Evolutionary conservation across 2,329 filamentous ascomycete species (phyloP).

Genomic region (Niveomyces coronatus): DNA sequence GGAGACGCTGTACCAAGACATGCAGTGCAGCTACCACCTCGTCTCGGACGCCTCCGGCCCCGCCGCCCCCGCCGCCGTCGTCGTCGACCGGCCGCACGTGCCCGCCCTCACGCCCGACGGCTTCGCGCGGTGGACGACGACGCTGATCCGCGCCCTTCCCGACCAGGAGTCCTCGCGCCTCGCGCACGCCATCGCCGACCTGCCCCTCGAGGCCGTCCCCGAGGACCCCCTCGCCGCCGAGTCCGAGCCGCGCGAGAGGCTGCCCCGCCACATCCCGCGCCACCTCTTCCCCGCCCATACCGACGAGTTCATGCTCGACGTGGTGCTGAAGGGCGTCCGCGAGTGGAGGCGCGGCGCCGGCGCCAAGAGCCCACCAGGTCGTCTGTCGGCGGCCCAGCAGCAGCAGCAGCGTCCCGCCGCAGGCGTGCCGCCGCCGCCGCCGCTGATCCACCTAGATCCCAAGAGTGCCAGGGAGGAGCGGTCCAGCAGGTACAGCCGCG

Average conservation of each 20-base stretch:
- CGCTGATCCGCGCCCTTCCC: slow-evolving; percentile 65
- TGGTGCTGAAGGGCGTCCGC: slow-evolving; percentile 49
- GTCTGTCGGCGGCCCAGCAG: neutral
- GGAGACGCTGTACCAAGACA: slow-evolving; percentile 37
- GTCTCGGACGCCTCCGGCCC: slow-evolving; percentile 41
- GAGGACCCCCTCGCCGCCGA: slow-evolving; percentile 41
- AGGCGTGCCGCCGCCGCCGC: neutral
- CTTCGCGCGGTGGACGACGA: slow-evolving; percentile 61
- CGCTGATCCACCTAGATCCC: slow-evolving; percentile 2
- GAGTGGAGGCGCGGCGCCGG: slow-evolving; percentile 24
- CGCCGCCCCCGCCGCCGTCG: no score
- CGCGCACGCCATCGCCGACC: slow-evolving; percentile 53
- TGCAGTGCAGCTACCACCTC: slow-evolving; percentile 54
- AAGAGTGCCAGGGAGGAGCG: slow-evolving; percentile 4
- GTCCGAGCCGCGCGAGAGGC: slow-evolving; percentile 56
- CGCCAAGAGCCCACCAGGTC: neutral
- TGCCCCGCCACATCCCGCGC: slow-evolving; percentile 70
- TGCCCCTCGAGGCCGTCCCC: slow-evolving; percentile 48
- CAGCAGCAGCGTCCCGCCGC: neutral
- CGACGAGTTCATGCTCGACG: slow-evolving; percentile 46
- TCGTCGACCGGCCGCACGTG: slow-evolving; percentile 44
- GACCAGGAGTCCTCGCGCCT: slow-evolving; percentile 64
- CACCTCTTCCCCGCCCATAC: slow-evolving; percentile 55
- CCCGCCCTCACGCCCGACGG: slow-evolving; percentile 58
- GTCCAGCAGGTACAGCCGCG: neutral